A percentile compares a stretch with the other conserved stretches of the same genome.
These are phyloP conservation scores for Pugionium cornutum DNA, from an alignment of 345 rosid species.

Conservation along the genomic window DNA sequence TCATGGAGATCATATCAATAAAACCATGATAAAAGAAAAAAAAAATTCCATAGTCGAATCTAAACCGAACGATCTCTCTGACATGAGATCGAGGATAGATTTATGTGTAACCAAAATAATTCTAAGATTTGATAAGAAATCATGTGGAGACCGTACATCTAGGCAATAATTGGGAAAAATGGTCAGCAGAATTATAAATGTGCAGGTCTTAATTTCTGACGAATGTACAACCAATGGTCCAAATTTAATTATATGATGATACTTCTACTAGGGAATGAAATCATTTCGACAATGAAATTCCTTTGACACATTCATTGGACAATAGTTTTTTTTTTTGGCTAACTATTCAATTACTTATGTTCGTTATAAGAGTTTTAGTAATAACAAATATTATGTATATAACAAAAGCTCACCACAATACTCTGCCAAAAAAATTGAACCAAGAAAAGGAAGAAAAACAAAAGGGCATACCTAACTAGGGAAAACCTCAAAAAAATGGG, in stretches of 20 bases:
- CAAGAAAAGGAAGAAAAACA: slow-evolving; percentile 15
- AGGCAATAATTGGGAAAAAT: slow-evolving; percentile 39
- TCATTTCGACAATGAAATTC: slow-evolving; percentile 39
- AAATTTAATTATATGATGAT: slow-evolving; percentile 12
- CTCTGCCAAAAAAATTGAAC: slow-evolving; percentile 38
- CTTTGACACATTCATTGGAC: slow-evolving; percentile 40
- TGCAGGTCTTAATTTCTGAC: slow-evolving; percentile 41
- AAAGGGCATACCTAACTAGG: slow-evolving; percentile 31
- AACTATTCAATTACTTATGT: slow-evolving; percentile 11
- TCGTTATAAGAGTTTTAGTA: neutral
- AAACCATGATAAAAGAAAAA: slow-evolving; percentile 14
- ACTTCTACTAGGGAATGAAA: slow-evolving; percentile 45
- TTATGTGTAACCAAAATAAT: slow-evolving; percentile 14
- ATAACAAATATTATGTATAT: slow-evolving; percentile 30
- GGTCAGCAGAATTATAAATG: slow-evolving; percentile 45
- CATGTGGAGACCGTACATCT: slow-evolving; percentile 40
- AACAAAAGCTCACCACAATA: slow-evolving; percentile 31
- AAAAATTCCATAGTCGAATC: slow-evolving; percentile 7
- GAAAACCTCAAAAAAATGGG: neutral
- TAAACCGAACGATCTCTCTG: slow-evolving; percentile 22
- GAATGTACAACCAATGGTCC: slow-evolving; percentile 54
- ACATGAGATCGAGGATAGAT: slow-evolving; percentile 28
- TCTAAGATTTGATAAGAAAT: slow-evolving; percentile 19
- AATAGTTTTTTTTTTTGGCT: neutral
- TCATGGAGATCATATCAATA: slow-evolving; percentile 6